Evolutionary conservation across 2,329 filamentous ascomycete genomes (phyloP).

Genomic region (Botrytis porri): DNA sequence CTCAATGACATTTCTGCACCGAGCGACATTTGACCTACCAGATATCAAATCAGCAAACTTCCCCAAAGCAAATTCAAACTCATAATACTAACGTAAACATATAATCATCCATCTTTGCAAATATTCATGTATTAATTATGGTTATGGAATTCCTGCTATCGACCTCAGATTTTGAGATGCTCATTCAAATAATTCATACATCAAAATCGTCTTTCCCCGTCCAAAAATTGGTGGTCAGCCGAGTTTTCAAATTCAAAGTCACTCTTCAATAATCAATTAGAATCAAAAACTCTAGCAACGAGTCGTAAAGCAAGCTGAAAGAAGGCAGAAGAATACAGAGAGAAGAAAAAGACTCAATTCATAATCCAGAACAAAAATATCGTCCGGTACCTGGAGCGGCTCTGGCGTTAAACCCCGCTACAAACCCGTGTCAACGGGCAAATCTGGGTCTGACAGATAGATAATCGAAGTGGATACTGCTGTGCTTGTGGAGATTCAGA

Average conservation of each 20-base stretch:
- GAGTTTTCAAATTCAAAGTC: neutral
- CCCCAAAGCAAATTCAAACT: neutral
- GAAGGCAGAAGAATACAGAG: neutral
- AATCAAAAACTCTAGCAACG: neutral
- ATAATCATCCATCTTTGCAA: constrained; percentile 38
- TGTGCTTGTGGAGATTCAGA: neutral
- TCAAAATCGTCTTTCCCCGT: neutral
- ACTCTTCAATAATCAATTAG: neutral
- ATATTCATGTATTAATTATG: neutral
- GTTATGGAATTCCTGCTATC: neutral
- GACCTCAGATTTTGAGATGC: neutral
- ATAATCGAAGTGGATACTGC: neutral
- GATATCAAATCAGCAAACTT: neutral
- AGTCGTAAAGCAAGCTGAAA: neutral
- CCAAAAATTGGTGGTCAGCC: neutral
- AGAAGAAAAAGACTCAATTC: neutral
- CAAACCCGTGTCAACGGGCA: neutral
- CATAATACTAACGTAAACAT: constrained; percentile 32
- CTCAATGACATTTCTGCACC: constrained; percentile 32
- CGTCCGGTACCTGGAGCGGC: neutral
- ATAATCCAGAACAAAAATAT: constrained; percentile 7
- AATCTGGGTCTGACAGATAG: constrained; percentile 4
- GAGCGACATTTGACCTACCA: constrained; percentile 29
- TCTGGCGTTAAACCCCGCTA: constrained; percentile 9
- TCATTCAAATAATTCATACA: neutral